phyloP scores from a whole-genome alignment of 202 grass and related monocot species.

The Dendrocalamus latiflorus region DNA sequence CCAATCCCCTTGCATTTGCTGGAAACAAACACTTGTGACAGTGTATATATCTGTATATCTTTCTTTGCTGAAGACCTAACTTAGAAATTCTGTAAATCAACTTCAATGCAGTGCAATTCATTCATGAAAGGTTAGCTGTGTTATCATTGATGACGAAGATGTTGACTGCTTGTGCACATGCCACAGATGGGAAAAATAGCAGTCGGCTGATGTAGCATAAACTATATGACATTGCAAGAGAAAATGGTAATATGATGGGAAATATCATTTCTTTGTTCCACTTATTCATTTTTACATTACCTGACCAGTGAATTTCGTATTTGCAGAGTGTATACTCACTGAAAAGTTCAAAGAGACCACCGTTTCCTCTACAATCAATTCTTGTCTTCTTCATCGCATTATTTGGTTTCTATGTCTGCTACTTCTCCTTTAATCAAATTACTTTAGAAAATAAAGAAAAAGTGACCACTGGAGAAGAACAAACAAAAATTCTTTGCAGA shows the following conservation, averaged over 20 bases:
- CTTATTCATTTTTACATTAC: neutral
- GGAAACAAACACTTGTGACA: constrained; percentile 21
- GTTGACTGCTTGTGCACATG: constrained; percentile 5
- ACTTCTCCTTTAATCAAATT: constrained; percentile 68
- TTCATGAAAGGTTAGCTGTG: neutral
- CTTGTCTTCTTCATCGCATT: constrained; percentile 66
- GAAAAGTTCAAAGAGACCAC: constrained; percentile 55
- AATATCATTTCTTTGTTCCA: constrained; percentile 14
- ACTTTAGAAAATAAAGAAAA: constrained; percentile 40
- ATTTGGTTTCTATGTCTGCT: constrained; percentile 72
- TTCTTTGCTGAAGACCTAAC: neutral
- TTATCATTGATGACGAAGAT: constrained; percentile 30
- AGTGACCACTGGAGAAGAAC: constrained; percentile 6
- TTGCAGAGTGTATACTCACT: constrained; percentile 51
- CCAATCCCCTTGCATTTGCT: constrained; percentile 28
- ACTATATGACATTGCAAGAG: neutral
- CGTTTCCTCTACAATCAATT: constrained; percentile 46
- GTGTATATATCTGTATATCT: neutral
- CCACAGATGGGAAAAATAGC: neutral
- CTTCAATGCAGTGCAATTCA: neutral
- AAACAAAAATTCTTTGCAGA: constrained; percentile 28
- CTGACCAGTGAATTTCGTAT: neutral
- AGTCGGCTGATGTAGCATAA: constrained; percentile 7
- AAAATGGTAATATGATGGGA: constrained; percentile 48
- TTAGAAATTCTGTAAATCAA: neutral